phyloP scores from a whole-genome alignment of 495 filamentous ascomycete genomes.

The Xylaria castorea region DNA sequence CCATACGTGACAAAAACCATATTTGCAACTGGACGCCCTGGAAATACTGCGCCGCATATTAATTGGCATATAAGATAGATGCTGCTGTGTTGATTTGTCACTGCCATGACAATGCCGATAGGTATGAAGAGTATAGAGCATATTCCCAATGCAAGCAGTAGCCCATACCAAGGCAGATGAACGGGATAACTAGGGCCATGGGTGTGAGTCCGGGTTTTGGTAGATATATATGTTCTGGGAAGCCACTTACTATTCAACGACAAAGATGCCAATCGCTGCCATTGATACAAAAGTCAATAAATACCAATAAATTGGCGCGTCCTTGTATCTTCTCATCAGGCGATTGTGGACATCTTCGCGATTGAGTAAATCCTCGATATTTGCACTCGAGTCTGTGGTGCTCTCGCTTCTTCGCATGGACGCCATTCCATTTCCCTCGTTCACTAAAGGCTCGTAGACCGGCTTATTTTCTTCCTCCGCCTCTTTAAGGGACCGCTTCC shows the following conservation, averaged over 20 bases:
- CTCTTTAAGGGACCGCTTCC: constrained; percentile 61
- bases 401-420: constrained; percentile 23
- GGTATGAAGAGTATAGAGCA: constrained; percentile 77
- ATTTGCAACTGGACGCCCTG: constrained; percentile 82
- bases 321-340: constrained; percentile 74
- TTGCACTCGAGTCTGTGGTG: constrained; percentile 44
- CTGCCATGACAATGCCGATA: constrained; percentile 85
- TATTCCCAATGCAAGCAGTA: constrained; percentile 76
- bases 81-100: constrained; percentile 81
- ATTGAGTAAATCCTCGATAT: constrained; percentile 63
- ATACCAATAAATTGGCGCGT: constrained; percentile 83
- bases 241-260: constrained; percentile 73
- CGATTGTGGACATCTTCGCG: constrained; percentile 80
- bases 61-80: constrained; percentile 86
- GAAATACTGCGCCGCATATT: constrained; percentile 78
- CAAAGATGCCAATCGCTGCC: constrained; percentile 76
- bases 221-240: neutral
- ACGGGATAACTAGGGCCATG: constrained; percentile 65
- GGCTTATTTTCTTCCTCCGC: constrained; percentile 50
- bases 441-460: constrained; percentile 52
- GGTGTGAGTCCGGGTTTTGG: neutral
- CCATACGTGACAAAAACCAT: constrained; percentile 91
- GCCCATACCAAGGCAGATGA: constrained; percentile 77
- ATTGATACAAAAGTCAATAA: constrained; percentile 70
- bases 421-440: constrained; percentile 33